These are phyloP conservation scores for Melaleuca alternifolia DNA, from an alignment of 345 rosid genomes.

Conservation along the genomic window DNA sequence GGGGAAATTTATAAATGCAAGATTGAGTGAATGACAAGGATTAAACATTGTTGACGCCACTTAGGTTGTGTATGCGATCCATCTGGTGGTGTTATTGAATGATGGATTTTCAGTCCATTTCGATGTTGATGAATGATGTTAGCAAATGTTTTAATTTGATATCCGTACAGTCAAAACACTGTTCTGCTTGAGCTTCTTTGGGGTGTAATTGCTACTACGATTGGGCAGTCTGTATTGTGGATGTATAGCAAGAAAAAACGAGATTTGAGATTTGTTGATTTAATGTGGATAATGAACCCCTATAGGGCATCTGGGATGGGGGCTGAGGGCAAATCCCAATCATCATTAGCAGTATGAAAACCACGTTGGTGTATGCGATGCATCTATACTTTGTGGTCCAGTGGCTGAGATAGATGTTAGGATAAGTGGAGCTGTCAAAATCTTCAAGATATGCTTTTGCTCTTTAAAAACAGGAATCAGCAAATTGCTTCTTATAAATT, in stretches of 20 bases:
- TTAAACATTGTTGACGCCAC: background rate
- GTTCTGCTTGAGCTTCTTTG: background rate
- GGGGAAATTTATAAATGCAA: no score
- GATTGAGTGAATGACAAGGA: background rate
- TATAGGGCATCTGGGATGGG: background rate
- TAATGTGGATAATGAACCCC: background rate
- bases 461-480: background rate
- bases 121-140: background rate
- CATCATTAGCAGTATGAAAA: background rate
- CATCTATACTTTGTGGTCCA: background rate
- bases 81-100: background rate
- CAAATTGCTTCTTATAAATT: background rate
- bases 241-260: no score
- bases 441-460: background rate
- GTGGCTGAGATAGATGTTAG: background rate
- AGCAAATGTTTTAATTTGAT: background rate
- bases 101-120: background rate
- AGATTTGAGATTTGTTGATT: no score
- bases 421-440: background rate
- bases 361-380: background rate
- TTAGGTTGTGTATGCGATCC: background rate
- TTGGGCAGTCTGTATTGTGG: background rate
- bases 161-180: background rate
- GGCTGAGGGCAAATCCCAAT: background rate
- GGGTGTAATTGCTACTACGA: background rate